Evolutionary conservation across 148 eudicot species (phyloP), one percentile per base, ranked within the genome.

Genomic region (Selenicereus undatus): DNA sequence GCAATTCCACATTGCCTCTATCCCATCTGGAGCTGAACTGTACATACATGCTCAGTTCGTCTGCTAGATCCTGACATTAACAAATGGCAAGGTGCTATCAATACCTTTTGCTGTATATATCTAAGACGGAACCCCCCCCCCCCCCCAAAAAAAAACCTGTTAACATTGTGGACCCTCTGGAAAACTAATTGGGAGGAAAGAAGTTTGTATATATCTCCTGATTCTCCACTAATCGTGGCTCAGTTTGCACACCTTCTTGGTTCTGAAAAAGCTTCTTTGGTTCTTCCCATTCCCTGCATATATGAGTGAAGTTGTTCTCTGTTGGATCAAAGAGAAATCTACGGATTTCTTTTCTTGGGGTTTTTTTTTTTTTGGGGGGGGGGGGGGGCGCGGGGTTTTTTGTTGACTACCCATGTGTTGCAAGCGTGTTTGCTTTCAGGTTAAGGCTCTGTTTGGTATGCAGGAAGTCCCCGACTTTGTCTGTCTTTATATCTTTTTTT

Each of bases 1-100:
- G 54, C 39, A 48, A 29, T 29, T 29, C 30, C 42, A 51, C 17
- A 56, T 74, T 42, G 24, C 77, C 66, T 36, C 66, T 17, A 58
- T 81, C 56, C 71, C 36, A 21, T 39, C 17, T 58, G 71, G 45
- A 4, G 78, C 70, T 32, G 66, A 85, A 68, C 17, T 84, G 79
- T 66, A 81, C 14, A 78, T 84, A 78, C 76, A 77, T 77, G 35
- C 71, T 7, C 42, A 26, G 35, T 14, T 72, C 17, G 50, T 73
- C 52, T 16, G 51, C 79, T 68, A 73, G 42, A 74, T 65, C 21
- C 54, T 48, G 27, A 64, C 52, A 27, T 78, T 35, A 39, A 39
- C 43, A 39, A 39, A 39, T 39, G 30, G 62, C 20, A 18, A 62
- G 43, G 26, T 32, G 26, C 36, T 62, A 54, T 78, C 30, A 54